phyloP scores from a whole-genome alignment of 2,329 filamentous ascomycete species.

The Fusarium denticulatum region DNA sequence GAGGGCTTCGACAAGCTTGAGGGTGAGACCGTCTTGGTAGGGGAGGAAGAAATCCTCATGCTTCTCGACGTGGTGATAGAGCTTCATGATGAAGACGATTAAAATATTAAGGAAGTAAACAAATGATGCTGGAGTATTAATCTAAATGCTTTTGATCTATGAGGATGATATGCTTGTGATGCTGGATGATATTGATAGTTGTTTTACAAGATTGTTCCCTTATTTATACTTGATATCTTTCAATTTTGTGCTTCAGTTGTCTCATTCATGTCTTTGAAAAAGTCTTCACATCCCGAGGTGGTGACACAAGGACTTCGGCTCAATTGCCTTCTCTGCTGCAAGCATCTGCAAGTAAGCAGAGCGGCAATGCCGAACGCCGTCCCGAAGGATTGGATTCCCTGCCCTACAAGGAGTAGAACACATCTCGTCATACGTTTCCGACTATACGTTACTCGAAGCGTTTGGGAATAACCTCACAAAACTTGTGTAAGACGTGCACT shows the following conservation, averaged over 20 bases:
- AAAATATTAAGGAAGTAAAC: background rate
- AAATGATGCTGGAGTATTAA: too few relatives aligned
- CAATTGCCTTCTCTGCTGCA: background rate
- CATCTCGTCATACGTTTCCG: background rate
- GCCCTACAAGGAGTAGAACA: background rate
- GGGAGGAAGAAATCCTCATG: conserved; percentile 18
- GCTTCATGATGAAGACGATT: background rate
- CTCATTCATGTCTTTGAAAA: background rate
- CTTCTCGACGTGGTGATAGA: conserved; percentile 5
- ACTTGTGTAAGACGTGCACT: background rate
- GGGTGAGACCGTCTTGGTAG: background rate
- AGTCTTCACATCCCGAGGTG: background rate
- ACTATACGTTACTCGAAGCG: background rate
- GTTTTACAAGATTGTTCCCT: background rate
- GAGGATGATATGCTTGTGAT: background rate
- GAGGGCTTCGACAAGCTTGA: background rate
- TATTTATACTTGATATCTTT: background rate
- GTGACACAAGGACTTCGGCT: background rate
- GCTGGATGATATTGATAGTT: background rate
- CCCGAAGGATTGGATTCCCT: background rate
- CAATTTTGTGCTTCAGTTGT: rapidly evolving
- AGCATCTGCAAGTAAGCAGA: background rate
- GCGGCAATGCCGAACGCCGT: background rate
- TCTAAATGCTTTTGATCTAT: background rate
- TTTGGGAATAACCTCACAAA: background rate